Base-by-base conservation (phyloP, 179 eudicot species). In the Amaranthus tricolor region DNA sequence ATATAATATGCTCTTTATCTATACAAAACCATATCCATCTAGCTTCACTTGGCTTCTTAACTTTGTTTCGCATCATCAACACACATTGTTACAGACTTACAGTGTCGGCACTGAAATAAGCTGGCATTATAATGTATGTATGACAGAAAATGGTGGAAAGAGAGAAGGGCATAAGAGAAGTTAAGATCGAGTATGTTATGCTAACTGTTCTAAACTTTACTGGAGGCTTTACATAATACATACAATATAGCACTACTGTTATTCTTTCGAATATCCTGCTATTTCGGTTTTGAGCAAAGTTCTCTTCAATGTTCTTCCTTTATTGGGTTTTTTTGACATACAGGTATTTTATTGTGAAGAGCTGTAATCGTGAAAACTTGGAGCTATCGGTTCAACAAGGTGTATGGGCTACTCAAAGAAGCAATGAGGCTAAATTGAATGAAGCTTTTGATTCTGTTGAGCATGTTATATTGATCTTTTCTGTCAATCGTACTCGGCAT, bases 351-450 rank as follows among this genome's bases (percentile, higher is more conserved):
- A 89, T 93, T 71, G 99, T 96, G 81, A 96, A 96, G 86, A 96
- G 99, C 86, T 93, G 94, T 85, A 96, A 96, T 85, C 93, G 91
- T 74, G 99, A 96, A 85, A 96, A 96, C 79, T 77, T 96, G 79
- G 99, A 96, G 82, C 81, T 96, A 73, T 96, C 99, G 14, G 97
- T 91, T 61, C 98, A 96, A 78, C 99, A 96, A 90, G 99, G 99
- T 81, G 97, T 93, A 62, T 96, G 99, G 99, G 99, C 99, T 79
- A 96, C 99, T 70, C 99, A 96, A 75, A 83, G 99, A 80, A 93
- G 97, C 89, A 96, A 96, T 66, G 99, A 96, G 87, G 89, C 98
- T 77, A 96, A 96, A 86, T 84, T 96, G 31, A 96, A 91, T 82
- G 99, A 96, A 83, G 99, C 99, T 75, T 96, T 96, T 86, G 99